A percentile compares a stretch with the other conserved stretches of the same genome.
phyloP scores from a whole-genome alignment of 1,284 basidiomycete species.

The Flammula alnicola region DNA sequence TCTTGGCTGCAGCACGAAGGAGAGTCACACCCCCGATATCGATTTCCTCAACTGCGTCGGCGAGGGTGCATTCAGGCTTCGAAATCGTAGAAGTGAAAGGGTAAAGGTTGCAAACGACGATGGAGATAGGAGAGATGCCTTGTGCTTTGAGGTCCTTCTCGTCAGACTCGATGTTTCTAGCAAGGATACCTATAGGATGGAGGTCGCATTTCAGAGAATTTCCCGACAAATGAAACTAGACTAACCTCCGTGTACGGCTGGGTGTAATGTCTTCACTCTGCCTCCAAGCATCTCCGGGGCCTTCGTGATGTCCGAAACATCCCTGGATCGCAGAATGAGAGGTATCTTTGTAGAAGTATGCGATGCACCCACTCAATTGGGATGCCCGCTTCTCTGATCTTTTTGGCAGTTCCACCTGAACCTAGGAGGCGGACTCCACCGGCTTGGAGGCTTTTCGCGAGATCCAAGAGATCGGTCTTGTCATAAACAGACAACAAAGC shows the following conservation, averaged over 20 bases:
- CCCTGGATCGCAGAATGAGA: conserved; percentile 54
- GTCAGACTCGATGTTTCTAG: conserved; percentile 87
- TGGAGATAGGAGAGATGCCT: conserved; percentile 86
- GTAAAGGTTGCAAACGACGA: conserved; percentile 99
- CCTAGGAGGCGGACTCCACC: conserved; percentile 91
- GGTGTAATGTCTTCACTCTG: conserved; percentile 98
- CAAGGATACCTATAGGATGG: conserved; percentile 73
- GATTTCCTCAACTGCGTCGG: conserved; percentile 96
- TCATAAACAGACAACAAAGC: conserved; percentile 98
- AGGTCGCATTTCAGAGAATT: not conserved
- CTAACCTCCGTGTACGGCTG: conserved; percentile 95
- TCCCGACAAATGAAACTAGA: conserved; percentile 1
- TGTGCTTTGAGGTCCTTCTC: conserved; percentile 82
- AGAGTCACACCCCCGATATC: conserved; percentile 99
- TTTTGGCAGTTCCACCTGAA: conserved; percentile 97
- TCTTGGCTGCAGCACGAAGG: conserved; percentile 97
- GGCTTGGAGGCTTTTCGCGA: conserved; percentile 83
- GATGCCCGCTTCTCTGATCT: conserved; percentile 93
- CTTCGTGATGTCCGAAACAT: conserved; percentile 98
- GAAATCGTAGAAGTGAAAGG: conserved; percentile 94
- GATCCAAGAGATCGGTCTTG: conserved; percentile 89
- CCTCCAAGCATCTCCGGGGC: conserved; percentile 99
- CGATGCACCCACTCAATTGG: conserved; percentile 77
- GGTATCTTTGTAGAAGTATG: not conserved
- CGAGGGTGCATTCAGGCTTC: conserved; percentile 87